Base-by-base conservation (phyloP, 495 filamentous ascomycete genomes). In the Penicillium desertorum region DNA sequence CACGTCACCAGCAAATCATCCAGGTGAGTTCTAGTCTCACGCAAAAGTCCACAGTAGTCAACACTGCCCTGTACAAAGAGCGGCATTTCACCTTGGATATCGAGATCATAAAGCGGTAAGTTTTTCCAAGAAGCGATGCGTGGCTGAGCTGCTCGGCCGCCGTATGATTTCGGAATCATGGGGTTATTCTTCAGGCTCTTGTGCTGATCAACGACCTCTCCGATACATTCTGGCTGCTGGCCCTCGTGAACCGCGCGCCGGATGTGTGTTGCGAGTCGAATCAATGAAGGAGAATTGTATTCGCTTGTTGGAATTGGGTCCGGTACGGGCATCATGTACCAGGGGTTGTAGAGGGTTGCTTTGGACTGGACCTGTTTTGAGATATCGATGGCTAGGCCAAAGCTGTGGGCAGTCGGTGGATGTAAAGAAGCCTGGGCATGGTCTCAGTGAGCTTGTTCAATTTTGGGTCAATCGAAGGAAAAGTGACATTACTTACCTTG, bases 1-100 rank as follows among this genome's bases (percentile, higher is more conserved):
- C 54, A 57, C 23, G 54, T 57, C 46, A 57, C 54, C 17, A 57
- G 12, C 37, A 49, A 34, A 23, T 57, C 54, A 50, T 57, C 54
- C 36, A 57, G 22, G 32, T 50, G 45, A 6, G 20, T 29, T 27
- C 19, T 34, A 1, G 54, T 43, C 36, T 57, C 45, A 7, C 54
- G 45, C 23, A 57, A 8, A 44, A 50, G 17, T 2, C 54, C 54
- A 14, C 54, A 57, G 20, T 57, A 57, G 17, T 57, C 54, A 7
- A 57, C 54, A 43, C 54, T 34, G 2, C 54, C 54, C 34, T 57
- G 54, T 8, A 57, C 54, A 34, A 50, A 57, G n/a, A 57, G 45
- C n/a, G 54, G 54, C 2, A 4, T 34, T 12, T 57, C 45, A 2
- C 54, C 54, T 25, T 57, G 45, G 7, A 57, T 50, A n/a, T 57